Percentiles rank a stretch among this genome's conserved stretches.
These are phyloP conservation scores for Ceriops zippeliana DNA, from an alignment of 345 rosid genomes.

Conservation along the genomic window DNA sequence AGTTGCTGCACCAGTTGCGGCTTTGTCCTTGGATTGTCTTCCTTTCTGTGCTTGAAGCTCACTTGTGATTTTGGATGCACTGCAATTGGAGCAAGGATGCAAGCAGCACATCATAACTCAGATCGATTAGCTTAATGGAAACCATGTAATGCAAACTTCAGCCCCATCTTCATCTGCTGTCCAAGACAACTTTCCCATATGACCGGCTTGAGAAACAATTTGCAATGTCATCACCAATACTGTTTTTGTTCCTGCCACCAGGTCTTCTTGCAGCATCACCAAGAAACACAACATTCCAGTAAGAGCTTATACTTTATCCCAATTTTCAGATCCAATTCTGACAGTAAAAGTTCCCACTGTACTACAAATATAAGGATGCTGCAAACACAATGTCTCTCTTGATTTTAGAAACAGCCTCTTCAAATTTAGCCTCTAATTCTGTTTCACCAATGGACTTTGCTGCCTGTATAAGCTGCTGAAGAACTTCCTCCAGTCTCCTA, in stretches of 20 bases:
- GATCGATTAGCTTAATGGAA: too few relatives aligned
- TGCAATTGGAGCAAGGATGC: not conserved
- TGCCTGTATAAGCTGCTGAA: slow-evolving; percentile 89
- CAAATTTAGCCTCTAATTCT: slow-evolving; percentile 72
- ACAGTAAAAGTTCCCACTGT: not conserved
- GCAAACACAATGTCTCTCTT: slow-evolving; percentile 98
- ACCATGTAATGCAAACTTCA: not conserved
- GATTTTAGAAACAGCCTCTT: slow-evolving; percentile 82
- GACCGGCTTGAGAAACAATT: not conserved
- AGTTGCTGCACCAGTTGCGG: not conserved
- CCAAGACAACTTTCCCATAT: not conserved
- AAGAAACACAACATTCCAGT: not conserved
- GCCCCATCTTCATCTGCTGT: not conserved
- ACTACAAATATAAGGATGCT: slow-evolving; percentile 81
- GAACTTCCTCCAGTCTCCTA: slow-evolving; percentile 93
- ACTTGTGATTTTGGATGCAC: not conserved
- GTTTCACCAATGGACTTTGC: slow-evolving; percentile 90
- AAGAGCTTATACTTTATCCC: not conserved
- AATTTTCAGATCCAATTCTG: not conserved
- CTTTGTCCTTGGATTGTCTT: not conserved
- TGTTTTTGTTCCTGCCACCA: not conserved
- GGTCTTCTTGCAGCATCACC: not conserved
- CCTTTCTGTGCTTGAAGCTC: not conserved
- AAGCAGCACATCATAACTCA: not conserved
- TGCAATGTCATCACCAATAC: not conserved